phyloP scores from a whole-genome alignment of 495 filamentous ascomycete genomes.

The Lentithecium fluviatile region DNA sequence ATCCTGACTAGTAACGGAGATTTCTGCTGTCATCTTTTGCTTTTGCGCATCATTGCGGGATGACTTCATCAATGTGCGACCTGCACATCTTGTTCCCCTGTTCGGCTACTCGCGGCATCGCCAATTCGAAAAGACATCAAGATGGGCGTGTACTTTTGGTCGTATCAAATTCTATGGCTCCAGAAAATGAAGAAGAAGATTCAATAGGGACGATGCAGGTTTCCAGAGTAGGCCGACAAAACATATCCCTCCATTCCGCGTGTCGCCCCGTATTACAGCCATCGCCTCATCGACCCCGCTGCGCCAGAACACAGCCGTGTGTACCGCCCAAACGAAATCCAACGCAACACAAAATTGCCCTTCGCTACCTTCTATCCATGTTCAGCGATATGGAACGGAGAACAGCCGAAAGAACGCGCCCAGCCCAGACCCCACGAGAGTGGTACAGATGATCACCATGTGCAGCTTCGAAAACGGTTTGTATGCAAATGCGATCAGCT shows the following conservation, averaged over 20 bases:
- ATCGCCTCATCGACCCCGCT: background rate
- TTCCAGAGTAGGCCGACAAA: background rate
- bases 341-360: conserved; percentile 6
- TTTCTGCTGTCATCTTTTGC: no score
- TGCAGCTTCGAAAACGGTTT: background rate
- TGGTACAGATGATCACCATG: background rate
- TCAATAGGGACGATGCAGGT: conserved; percentile 1
- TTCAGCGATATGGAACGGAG: background rate
- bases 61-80: no score
- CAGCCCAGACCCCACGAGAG: background rate
- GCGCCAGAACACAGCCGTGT: conserved; percentile 15
- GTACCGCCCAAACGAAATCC: conserved; percentile 6
- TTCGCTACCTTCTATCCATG: conserved; percentile 5
- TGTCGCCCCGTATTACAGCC: background rate
- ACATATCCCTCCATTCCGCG: background rate
- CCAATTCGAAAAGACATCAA: no score
- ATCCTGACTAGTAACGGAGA: no score
- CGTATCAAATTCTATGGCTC: background rate
- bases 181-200: background rate
- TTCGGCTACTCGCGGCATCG: no score
- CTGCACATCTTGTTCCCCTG: no score
- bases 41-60: no score
- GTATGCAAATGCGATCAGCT: conserved; percentile 6
- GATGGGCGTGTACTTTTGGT: background rate
- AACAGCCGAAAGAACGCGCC: background rate